Conservation (phyloP, 179 eudicot genomes). For the Drosera spatulata region DNA sequence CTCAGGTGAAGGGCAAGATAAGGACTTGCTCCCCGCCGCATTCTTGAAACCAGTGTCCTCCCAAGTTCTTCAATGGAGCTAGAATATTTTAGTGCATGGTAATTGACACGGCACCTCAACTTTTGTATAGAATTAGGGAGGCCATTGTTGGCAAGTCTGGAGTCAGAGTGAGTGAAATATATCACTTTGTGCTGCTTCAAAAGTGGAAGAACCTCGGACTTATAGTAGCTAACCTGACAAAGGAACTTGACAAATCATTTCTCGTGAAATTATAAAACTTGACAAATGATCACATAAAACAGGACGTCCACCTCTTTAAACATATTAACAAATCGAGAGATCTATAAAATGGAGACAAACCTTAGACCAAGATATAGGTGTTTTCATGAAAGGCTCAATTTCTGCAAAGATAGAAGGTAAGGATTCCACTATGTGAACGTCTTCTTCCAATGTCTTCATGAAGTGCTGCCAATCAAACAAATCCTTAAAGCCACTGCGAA, state of each 20-base stretch:
- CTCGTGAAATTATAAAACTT: background rate
- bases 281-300: background rate
- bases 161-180: slow-evolving; percentile 91
- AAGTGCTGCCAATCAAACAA: slow-evolving; percentile 93
- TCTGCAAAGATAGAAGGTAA: slow-evolving; percentile 62
- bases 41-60: slow-evolving; percentile 66
- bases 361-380: slow-evolving; percentile 99
- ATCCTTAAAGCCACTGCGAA: slow-evolving; percentile 94
- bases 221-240: slow-evolving; percentile 79
- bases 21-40: slow-evolving; percentile 63
- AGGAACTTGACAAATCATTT: slow-evolving; percentile 5
- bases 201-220: slow-evolving; percentile 74
- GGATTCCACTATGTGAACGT: slow-evolving; percentile 66
- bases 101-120: slow-evolving; percentile 90
- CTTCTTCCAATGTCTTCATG: slow-evolving; percentile 70
- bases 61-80: slow-evolving; percentile 79
- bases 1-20: slow-evolving; percentile 94
- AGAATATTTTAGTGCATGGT: slow-evolving; percentile 85
- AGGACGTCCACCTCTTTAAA: background rate
- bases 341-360: slow-evolving; percentile 18
- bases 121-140: slow-evolving; percentile 66
- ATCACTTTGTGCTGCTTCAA: slow-evolving; percentile 89
- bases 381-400: slow-evolving; percentile 64
- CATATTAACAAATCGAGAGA: background rate
- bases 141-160: slow-evolving; percentile 86